These are phyloP conservation scores for Phytopythium litorale DNA, from an alignment of 352 stramenopile genomes.

Conservation along the genomic window DNA sequence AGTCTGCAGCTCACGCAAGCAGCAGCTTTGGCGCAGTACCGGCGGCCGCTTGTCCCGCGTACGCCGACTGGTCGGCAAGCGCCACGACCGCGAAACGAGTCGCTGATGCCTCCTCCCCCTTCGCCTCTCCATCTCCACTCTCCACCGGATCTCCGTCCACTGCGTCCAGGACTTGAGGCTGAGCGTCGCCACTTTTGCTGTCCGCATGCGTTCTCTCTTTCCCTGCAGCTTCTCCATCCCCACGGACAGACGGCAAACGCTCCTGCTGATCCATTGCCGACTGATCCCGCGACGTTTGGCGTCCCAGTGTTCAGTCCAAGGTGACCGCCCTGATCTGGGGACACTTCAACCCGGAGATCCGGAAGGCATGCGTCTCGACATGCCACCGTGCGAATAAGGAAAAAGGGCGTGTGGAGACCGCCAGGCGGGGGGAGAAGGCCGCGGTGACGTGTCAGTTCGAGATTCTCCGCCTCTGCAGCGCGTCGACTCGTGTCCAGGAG, in stretches of 20 bases:
- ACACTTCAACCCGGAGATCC: constrained; percentile 1
- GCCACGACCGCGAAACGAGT: constrained; percentile 13
- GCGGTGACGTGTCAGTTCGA: too few species aligned
- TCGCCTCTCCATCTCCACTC: background rate
- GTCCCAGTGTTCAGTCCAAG: background rate
- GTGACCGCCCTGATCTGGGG: too few species aligned
- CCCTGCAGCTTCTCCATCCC: background rate
- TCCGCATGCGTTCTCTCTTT: background rate
- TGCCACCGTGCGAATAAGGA: background rate
- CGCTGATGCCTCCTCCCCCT: background rate
- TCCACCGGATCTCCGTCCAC: background rate
- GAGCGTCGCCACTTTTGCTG: background rate
- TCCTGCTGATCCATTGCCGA: background rate
- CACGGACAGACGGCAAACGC: background rate
- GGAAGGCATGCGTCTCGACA: background rate
- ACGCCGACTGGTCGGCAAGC: constrained; percentile 24
- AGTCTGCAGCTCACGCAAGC: too few species aligned
- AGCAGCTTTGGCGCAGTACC: constrained; percentile 2
- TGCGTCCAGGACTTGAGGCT: background rate
- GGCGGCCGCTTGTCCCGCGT: constrained; percentile 27
- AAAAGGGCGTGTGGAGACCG: constrained; percentile 2
- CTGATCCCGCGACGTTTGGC: background rate
- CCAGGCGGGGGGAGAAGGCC: background rate
- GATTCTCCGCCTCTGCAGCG: background rate
- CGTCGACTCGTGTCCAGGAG: background rate